Conservation (phyloP, 345 rosid species). For the Ceriops zippeliana region DNA sequence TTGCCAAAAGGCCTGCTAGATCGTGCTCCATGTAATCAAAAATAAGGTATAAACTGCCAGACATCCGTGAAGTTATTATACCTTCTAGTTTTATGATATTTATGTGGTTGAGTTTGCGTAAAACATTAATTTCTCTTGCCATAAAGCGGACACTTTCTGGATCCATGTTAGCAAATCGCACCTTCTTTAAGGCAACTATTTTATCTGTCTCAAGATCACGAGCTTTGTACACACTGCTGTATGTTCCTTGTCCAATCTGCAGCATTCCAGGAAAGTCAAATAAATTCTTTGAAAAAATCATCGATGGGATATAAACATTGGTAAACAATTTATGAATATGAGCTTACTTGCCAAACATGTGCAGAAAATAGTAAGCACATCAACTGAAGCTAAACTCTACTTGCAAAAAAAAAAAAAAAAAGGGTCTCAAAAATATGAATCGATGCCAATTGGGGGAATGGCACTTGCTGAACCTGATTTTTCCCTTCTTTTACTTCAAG, state of each 20-base stretch:
- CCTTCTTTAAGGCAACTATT: slow-evolving; percentile 70
- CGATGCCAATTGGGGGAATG: too few relatives aligned
- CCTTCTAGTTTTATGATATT: slow-evolving; percentile 80
- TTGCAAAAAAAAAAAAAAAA: too few relatives aligned
- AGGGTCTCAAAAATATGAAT: too few relatives aligned
- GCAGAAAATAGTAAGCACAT: too few relatives aligned
- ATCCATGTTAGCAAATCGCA: slow-evolving; percentile 68
- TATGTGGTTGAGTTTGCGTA: slow-evolving; percentile 64
- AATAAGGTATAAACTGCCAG: slow-evolving; percentile 61
- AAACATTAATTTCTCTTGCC: slow-evolving; percentile 68
- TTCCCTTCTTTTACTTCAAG: too few relatives aligned
- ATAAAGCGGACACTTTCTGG: slow-evolving; percentile 70
- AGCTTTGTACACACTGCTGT: slow-evolving; percentile 72
- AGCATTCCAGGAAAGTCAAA: slow-evolving; percentile 11
- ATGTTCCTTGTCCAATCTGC: slow-evolving; percentile 80
- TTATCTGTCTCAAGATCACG: slow-evolving; percentile 59
- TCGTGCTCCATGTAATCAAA: slow-evolving; percentile 78
- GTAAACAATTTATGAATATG: too few relatives aligned
- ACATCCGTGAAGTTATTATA: slow-evolving; percentile 55
- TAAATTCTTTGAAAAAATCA: neutral
- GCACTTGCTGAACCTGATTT: too few relatives aligned
- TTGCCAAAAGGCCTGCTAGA: slow-evolving; percentile 56
- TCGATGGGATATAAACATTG: too few relatives aligned
- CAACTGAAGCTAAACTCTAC: too few relatives aligned
- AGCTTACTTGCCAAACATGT: too few relatives aligned